Evolutionary conservation across 2,329 filamentous ascomycete species (phyloP).

Genomic region (Neocatenulostroma microsporum): DNA sequence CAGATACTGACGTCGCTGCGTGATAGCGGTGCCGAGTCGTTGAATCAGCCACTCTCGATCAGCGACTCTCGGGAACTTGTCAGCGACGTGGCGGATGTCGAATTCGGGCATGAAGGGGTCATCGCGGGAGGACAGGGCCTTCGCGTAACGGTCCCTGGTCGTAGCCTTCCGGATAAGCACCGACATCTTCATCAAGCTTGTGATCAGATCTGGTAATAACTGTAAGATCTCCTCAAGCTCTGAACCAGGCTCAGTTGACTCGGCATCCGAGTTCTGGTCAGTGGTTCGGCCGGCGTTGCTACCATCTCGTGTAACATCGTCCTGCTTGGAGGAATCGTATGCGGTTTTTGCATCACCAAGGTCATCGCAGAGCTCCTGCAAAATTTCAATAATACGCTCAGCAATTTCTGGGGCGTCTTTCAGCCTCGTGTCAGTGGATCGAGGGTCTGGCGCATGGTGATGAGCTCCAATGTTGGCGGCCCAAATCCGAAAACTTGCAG

Average conservation of each 20-base stretch:
- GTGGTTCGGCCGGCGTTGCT: no score
- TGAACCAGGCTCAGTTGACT: conserved; percentile 4
- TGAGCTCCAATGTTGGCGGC: conserved; percentile 25
- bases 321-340: no score
- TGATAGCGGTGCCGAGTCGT: conserved; percentile 20
- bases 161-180: conserved; percentile 20
- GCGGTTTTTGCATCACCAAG: no score
- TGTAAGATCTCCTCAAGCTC: conserved; percentile 18
- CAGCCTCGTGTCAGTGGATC: conserved; percentile 23
- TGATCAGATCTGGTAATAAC: conserved; percentile 19
- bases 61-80: conserved; percentile 19
- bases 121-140: conserved; percentile 11
- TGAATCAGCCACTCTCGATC: conserved; percentile 16
- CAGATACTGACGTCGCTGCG: conserved; percentile 19
- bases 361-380: conserved; percentile 18
- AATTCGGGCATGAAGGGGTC: conserved; percentile 14
- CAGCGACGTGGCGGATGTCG: conserved; percentile 18
- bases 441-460: conserved; percentile 12
- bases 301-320: no score
- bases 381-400: conserved; percentile 17
- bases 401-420: conserved; percentile 19
- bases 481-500: conserved; percentile 24
- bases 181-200: conserved; percentile 22
- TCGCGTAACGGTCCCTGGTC: conserved; percentile 20
- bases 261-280: no score